Evolutionary conservation across 2,329 filamentous ascomycete species (phyloP).

Genomic region (Alternaria triticina): DNA sequence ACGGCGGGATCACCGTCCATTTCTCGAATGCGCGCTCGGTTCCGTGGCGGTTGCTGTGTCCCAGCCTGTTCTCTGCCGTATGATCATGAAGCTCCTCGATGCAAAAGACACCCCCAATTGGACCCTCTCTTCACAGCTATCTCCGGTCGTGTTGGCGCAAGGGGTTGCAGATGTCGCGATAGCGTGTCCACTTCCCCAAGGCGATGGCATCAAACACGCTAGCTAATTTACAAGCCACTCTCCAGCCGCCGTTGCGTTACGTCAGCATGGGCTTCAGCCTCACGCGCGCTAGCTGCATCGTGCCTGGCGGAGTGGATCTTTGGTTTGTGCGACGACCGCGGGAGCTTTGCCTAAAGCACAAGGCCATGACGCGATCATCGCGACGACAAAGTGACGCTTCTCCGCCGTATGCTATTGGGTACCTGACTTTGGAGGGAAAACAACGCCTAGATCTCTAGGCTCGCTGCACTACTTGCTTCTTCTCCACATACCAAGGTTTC

Average conservation of each 20-base stretch:
- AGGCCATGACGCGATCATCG: slow-evolving; percentile 42
- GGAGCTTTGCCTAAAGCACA: slow-evolving; percentile 27
- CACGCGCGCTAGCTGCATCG: slow-evolving; percentile 12
- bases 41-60: slow-evolving; percentile 28
- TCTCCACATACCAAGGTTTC: slow-evolving; percentile 4
- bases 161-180: slow-evolving; percentile 19
- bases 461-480: slow-evolving; percentile 4
- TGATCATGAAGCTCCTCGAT: slow-evolving; percentile 22
- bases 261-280: slow-evolving; percentile 29
- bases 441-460: slow-evolving; percentile 6
- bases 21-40: slow-evolving; percentile 26
- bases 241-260: slow-evolving; percentile 10
- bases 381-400: slow-evolving; percentile 21
- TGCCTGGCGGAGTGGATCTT: neutral
- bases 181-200: slow-evolving; percentile 41
- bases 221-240: slow-evolving; percentile 22
- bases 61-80: slow-evolving; percentile 23
- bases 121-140: slow-evolving; percentile 1
- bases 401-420: slow-evolving; percentile 14
- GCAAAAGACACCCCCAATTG: slow-evolving; percentile 3
- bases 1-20: slow-evolving; percentile 79
- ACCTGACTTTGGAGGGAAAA: neutral
- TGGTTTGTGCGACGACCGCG: slow-evolving; percentile 4
- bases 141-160: slow-evolving; percentile 18
- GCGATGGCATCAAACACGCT: slow-evolving; percentile 19